Evolutionary conservation across 345 rosid species (phyloP).

Genomic region (Bruguiera gymnorhiza): DNA sequence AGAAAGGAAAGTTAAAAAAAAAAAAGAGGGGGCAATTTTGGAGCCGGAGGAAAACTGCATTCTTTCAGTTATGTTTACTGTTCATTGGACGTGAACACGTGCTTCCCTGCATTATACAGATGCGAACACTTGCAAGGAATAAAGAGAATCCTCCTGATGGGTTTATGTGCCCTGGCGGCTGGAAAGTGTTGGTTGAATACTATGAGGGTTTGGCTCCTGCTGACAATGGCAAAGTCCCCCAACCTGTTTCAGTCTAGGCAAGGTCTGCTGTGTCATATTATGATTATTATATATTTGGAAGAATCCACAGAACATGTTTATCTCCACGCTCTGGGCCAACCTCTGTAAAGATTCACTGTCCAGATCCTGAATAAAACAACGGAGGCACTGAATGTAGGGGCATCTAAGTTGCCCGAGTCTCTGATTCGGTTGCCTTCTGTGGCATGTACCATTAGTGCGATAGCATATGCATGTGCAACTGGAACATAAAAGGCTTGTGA

Average conservation of each 20-base stretch:
- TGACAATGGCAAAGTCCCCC: slow-evolving; percentile 49
- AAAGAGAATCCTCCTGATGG: slow-evolving; percentile 93
- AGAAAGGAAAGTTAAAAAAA: no score
- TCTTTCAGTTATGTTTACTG: background rate
- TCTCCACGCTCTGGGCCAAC: slow-evolving; percentile 17
- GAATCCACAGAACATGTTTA: slow-evolving; percentile 14
- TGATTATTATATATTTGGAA: slow-evolving; percentile 21
- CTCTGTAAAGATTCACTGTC: slow-evolving; percentile 21
- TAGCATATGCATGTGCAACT: no score
- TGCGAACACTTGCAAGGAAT: slow-evolving; percentile 90
- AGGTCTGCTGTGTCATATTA: slow-evolving; percentile 21
- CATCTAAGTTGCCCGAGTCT: slow-evolving; percentile 26
- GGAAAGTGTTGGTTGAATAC: slow-evolving; percentile 88
- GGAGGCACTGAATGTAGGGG: slow-evolving; percentile 20
- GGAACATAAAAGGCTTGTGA: no score
- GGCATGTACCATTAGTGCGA: background rate
- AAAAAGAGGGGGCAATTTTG: no score
- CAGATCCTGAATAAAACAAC: slow-evolving; percentile 24
- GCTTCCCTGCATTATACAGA: slow-evolving; percentile 42
- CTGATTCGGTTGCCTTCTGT: slow-evolving; percentile 25
- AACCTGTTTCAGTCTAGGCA: slow-evolving; percentile 57
- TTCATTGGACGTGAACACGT: background rate
- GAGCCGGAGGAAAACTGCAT: background rate
- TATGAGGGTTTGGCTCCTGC: slow-evolving; percentile 63
- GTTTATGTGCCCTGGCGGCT: slow-evolving; percentile 96